Evolutionary conservation across 805 yeast species (phyloP), one percentile per base, ranked within the genome.

Genomic region (Henningerozyma blattae): DNA sequence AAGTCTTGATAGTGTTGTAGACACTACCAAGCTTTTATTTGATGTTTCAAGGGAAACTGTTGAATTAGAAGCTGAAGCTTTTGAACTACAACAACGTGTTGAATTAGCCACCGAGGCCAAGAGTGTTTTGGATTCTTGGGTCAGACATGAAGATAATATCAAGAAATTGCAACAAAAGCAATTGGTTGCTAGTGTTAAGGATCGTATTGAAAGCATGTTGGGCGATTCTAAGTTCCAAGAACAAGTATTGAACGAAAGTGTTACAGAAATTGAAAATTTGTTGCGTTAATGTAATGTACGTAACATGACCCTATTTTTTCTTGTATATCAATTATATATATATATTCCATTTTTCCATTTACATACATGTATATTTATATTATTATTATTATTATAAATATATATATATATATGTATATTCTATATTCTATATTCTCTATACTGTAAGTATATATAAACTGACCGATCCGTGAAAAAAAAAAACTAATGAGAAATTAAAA

Each of bases 111-210:
- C 68, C 43, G 95, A 86, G 71, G 97, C 97, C 56, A 86, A 82
- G 70, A 67, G 91, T 38, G 94, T 89, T 41, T 76, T 91, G 59
- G 98, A 91, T 67, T 85, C 97, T 13, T 91, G 98, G 98, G 96
- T 87, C 52, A 84, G 97, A 75, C 83, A 82, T 65, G 98, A 91
- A 72, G 80, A 84, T 48, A 86, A 85, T 60, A 91, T 87, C 48
- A 89, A 96, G 70, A 94, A 85, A 70, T 67, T 76, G 58, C 94
- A 91, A 72, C 98, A 91, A 72, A 73, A 77, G 64, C 95, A 84
- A 64, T 77, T 91, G 54, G 76, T 93, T 48, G 67, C 81, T 56
- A 55, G 86, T 38, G 95, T 91, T 45, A 82, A 86, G 59, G 68
- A 86, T 35, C 86, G 84, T 70, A 91, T 89, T 54, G 76, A 83